Evolutionary conservation across 371 early-diverging fungal genomes (phyloP).

Genomic region (Coemansia sp.): DNA sequence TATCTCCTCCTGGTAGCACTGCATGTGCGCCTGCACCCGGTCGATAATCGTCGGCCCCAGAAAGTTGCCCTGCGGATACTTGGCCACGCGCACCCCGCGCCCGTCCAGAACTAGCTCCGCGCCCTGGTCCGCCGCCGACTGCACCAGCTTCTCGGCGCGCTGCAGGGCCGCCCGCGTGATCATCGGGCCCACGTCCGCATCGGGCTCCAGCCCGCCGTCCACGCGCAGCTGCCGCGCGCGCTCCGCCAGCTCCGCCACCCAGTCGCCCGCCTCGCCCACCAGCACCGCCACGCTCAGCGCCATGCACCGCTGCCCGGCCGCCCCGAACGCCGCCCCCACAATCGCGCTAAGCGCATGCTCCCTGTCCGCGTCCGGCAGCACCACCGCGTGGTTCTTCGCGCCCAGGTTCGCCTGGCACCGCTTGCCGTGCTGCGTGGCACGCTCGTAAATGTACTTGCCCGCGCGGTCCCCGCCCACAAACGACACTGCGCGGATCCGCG

Average conservation of each 20-base stretch:
- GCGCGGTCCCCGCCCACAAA: conserved; percentile 94
- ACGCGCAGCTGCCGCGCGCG: conserved; percentile 85
- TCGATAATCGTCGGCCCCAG: conserved; percentile 88
- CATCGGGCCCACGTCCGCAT: conserved; percentile 90
- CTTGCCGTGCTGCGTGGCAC: conserved; percentile 90
- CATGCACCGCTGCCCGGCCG: conserved; percentile 96
- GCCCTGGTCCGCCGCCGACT: conserved; percentile 86
- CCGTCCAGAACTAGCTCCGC: conserved; percentile 89
- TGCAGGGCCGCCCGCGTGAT: conserved; percentile 79
- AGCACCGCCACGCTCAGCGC: conserved; percentile 90
- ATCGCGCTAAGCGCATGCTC: conserved; percentile 89
- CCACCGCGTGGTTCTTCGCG: conserved; percentile 97
- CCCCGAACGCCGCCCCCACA: conserved; percentile 95
- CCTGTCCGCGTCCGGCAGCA: conserved; percentile 87
- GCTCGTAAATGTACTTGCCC: conserved; percentile 84
- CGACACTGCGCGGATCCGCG: conserved; percentile 87
- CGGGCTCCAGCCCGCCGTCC: conserved; percentile 81
- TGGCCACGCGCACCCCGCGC: conserved; percentile 66
- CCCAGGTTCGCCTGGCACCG: conserved; percentile 96
- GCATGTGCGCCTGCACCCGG: conserved; percentile 80
- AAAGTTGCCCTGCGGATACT: conserved; percentile 92
- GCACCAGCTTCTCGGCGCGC: conserved; percentile 79
- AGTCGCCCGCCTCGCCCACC: conserved; percentile 84
- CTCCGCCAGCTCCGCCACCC: conserved; percentile 88
- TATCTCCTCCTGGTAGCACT: conserved; percentile 94